phyloP scores from a whole-genome alignment of 208 protist species.

The Leishmania tarentolae region DNA sequence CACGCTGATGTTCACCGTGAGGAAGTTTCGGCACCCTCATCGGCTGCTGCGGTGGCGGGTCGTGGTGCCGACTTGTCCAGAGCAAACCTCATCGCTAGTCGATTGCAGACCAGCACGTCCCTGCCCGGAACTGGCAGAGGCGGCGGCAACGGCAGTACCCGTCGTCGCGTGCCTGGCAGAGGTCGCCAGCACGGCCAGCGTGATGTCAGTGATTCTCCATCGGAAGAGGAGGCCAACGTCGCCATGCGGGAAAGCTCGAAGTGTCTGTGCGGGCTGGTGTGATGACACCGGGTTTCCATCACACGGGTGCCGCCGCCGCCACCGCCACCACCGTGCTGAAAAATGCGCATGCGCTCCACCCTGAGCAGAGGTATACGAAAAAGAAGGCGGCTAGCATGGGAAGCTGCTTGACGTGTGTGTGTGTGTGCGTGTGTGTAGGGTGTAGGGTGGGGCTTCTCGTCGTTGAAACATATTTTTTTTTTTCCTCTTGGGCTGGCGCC shows the following conservation, averaged over 20 bases:
- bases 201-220: constrained; percentile 23
- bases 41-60: constrained; percentile 3
- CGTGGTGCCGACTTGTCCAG: neutral
- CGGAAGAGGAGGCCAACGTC: constrained; percentile 28
- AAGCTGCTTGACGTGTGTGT: neutral
- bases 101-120: neutral
- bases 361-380: too few relatives aligned
- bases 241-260: constrained; percentile 44
- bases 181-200: neutral
- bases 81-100: neutral
- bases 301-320: neutral
- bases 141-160: neutral
- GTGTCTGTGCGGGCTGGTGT: constrained; percentile 39
- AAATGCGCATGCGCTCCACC: neutral
- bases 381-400: neutral
- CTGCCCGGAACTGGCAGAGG: neutral
- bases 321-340: neutral
- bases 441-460: too few relatives aligned
- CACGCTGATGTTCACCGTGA: neutral
- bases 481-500: too few relatives aligned
- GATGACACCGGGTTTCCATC: neutral
- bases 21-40: neutral
- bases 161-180: neutral
- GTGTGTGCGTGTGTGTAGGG: neutral
- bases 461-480: too few relatives aligned